Base-by-base conservation (phyloP, 495 filamentous ascomycete species). In the Corynascus novoguineensis region DNA sequence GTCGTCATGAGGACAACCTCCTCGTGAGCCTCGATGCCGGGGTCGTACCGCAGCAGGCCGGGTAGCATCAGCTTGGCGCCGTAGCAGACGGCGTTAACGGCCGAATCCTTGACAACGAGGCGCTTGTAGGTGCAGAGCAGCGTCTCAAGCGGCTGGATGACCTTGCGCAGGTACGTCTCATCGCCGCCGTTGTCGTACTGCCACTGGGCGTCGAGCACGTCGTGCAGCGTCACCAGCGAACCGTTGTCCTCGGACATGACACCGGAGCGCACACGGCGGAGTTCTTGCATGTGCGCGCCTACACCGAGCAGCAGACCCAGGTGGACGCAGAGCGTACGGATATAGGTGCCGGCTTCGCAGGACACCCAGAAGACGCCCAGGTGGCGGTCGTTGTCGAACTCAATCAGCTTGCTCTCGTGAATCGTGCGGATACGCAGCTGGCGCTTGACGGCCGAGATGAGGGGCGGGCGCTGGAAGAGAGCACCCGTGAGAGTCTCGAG, bases 341-440 rank as follows among this genome's bases (percentile, higher is more conserved):
- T 97, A 68, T 98, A 98, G 31, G 93, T 97, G 66, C 93, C 93
- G 58, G 93, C 93, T 74, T 98, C 93, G 71, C 93, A 98, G 73
- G 88, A 92, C 57, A 97, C 95, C 93, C 93, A 97, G 82, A 98
- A 98, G 31, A 97, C 91, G 71, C 87, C 95, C n/a, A 98, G 82
- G 68, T 97, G 89, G 58, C 93, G 84, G 55, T 97, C 91, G 70
- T 97, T 96, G 73, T 97, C 93, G 68, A 96, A 98, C 74, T 98
- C 92, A 64, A 91, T 86, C 32, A 96, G 77, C 74, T 92, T 92
- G 79, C 87, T 91, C 75, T 97, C 88, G 73, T 97, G 86, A 65
- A 97, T 96, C 11, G 93, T 96, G 71, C 93, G 85, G 68, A 97
- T 92, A 77, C 93, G 92, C 50, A 98, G 82, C 75, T 96, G 91